These are phyloP conservation scores for Fraxinus ornus DNA, from an alignment of 305 asterid genomes.

Conservation along the genomic window DNA sequence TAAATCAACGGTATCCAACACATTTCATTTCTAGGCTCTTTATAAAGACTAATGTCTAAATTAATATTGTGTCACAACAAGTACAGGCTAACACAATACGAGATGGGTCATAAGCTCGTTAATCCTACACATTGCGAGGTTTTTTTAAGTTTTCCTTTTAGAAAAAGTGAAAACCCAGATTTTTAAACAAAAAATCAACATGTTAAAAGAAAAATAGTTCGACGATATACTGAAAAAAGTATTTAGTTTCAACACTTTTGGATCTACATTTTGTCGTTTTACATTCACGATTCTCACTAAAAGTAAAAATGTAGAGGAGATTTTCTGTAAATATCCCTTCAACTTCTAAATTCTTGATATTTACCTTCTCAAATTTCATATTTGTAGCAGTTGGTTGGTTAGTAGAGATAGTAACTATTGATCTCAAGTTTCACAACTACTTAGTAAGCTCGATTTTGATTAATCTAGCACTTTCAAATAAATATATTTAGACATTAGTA, in stretches of 20 bases:
- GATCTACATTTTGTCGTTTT: not conserved
- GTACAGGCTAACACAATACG: not conserved
- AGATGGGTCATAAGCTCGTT: no score
- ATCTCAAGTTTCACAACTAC: not conserved
- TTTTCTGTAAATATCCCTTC: no score
- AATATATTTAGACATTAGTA: not conserved
- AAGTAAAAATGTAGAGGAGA: not conserved
- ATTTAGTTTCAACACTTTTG: not conserved
- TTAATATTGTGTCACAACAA: not conserved
- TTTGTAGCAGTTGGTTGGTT: not conserved
- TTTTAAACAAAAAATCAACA: no score
- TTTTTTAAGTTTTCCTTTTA: no score
- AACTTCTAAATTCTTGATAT: not conserved
- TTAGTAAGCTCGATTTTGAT: not conserved
- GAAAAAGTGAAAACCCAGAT: not conserved
- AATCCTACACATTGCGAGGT: not conserved
- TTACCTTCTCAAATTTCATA: not conserved
- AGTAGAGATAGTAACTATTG: not conserved
- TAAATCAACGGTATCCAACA: no score
- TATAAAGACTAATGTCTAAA: no score
- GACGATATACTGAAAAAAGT: not conserved
- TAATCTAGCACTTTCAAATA: not conserved
- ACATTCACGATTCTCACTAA: not conserved
- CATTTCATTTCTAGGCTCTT: no score
- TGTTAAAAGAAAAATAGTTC: not conserved